Percentiles rank a stretch among this genome's conserved stretches.
Evolutionary conservation across 139 green algal genomes (phyloP).

Genomic region (Astrephomene gubernaculifera): DNA sequence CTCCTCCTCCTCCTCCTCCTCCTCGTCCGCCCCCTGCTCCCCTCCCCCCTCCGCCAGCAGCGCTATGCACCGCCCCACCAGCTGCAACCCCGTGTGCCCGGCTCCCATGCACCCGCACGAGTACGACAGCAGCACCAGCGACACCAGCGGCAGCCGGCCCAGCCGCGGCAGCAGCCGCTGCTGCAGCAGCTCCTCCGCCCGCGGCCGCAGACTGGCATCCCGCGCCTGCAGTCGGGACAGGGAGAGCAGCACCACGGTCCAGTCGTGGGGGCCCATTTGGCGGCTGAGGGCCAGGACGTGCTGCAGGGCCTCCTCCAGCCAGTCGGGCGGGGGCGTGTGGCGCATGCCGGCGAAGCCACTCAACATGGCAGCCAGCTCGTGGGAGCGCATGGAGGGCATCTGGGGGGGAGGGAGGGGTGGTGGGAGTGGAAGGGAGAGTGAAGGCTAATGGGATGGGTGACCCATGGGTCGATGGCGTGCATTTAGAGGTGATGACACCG

Average conservation of each 20-base stretch:
- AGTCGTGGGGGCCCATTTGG: constrained; percentile 49
- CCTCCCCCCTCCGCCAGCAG: neutral
- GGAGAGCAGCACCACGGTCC: constrained; percentile 47
- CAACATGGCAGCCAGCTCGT: constrained; percentile 48
- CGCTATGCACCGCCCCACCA: neutral
- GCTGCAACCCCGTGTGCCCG: neutral
- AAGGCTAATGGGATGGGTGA: no score
- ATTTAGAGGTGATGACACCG: no score
- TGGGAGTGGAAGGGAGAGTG: neutral
- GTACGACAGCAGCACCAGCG: constrained; percentile 28
- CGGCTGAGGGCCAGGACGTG: constrained; percentile 5
- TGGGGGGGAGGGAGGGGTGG: neutral
- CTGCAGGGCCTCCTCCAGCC: constrained; percentile 33
- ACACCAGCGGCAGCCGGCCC: constrained; percentile 22
- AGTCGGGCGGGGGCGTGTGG: constrained; percentile 46
- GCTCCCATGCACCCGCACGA: constrained; percentile 33
- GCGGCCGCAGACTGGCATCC: neutral
- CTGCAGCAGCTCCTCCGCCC: neutral
- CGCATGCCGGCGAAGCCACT: constrained; percentile 49
- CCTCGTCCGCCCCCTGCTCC: neutral
- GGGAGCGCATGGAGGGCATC: constrained; percentile 33
- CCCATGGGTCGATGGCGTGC: no score
- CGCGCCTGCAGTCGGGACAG: constrained; percentile 30
- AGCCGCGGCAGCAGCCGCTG: constrained; percentile 24
- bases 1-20: neutral